These are phyloP conservation scores for Ettlia oleoabundans DNA, from an alignment of 139 green algal species.

Conservation along the genomic window DNA sequence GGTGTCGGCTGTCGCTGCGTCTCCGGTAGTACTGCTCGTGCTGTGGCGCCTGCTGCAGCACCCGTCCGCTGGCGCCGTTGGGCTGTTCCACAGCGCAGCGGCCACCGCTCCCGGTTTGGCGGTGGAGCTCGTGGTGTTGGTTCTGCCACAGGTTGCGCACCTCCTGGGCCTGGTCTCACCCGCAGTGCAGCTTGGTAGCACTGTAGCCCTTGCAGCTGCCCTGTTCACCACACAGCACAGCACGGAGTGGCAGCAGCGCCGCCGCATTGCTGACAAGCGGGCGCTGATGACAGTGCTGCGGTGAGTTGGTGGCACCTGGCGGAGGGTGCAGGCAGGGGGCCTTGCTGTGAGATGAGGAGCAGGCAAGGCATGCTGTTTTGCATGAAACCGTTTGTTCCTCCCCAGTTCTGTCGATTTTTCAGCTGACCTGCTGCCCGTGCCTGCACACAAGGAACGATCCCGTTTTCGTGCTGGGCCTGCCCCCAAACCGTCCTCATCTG, in stretches of 20 bases:
- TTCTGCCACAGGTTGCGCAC: conserved; percentile 30
- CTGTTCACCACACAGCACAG: neutral
- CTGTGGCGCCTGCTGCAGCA: neutral
- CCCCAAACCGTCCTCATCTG: too few relatives aligned
- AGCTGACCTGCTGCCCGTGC: too few relatives aligned
- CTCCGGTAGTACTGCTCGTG: conserved; percentile 15
- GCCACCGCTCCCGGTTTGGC: neutral
- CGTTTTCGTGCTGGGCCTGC: too few relatives aligned
- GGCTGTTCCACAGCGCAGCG: neutral
- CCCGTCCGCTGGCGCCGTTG: neutral
- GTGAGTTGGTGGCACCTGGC: neutral
- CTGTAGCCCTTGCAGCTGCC: neutral
- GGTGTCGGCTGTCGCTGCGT: neutral
- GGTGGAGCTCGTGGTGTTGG: conserved; percentile 33
- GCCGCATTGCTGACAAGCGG: neutral
- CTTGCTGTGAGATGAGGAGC: too few relatives aligned
- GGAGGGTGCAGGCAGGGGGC: too few relatives aligned
- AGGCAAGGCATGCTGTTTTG: too few relatives aligned
- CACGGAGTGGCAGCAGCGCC: conserved; percentile 9
- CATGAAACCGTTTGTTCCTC: too few relatives aligned
- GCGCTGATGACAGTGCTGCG: neutral
- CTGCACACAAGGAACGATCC: too few relatives aligned
- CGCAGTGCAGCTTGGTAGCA: conserved; percentile 6
- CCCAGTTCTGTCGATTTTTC: too few relatives aligned
- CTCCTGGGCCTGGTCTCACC: conserved; percentile 24